These are phyloP conservation scores for Hypericum androsaemum DNA, from an alignment of 345 rosid species.

Conservation along the genomic window DNA sequence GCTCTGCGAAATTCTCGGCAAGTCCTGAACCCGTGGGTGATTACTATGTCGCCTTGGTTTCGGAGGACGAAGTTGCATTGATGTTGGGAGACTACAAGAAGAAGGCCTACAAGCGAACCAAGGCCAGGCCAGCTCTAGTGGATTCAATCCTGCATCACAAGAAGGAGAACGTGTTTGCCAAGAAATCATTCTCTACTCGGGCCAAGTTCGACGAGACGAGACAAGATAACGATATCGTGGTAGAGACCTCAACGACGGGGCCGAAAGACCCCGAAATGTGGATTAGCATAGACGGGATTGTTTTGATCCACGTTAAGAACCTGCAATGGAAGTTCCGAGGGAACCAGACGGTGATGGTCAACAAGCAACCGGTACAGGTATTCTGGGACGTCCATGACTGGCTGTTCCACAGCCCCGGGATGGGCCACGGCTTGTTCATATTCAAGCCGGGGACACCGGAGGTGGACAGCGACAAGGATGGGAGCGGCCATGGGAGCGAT, in stretches of 20 bases:
- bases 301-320: constrained; percentile 63
- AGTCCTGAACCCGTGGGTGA: constrained; percentile 74
- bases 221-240: constrained; percentile 70
- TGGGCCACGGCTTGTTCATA: constrained; percentile 67
- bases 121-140: constrained; percentile 62
- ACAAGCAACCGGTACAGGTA: constrained; percentile 63
- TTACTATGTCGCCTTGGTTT: constrained; percentile 69
- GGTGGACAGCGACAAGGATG: constrained; percentile 45
- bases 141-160: constrained; percentile 54
- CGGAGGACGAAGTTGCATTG: constrained; percentile 78
- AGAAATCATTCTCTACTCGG: constrained; percentile 62
- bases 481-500: constrained; percentile 44
- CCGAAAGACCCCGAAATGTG: constrained; percentile 81
- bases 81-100: constrained; percentile 74
- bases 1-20: constrained; percentile 60
- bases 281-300: constrained; percentile 82
- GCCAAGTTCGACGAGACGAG: constrained; percentile 59
- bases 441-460: constrained; percentile 68
- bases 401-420: constrained; percentile 56
- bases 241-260: constrained; percentile 55
- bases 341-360: constrained; percentile 74
- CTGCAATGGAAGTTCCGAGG: constrained; percentile 96
- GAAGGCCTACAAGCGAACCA: constrained; percentile 76
- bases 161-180: constrained; percentile 75
- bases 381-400: constrained; percentile 95